Conservation (phyloP, 768 basidiomycete genomes). For the Fibroporia radiculosa region DNA sequence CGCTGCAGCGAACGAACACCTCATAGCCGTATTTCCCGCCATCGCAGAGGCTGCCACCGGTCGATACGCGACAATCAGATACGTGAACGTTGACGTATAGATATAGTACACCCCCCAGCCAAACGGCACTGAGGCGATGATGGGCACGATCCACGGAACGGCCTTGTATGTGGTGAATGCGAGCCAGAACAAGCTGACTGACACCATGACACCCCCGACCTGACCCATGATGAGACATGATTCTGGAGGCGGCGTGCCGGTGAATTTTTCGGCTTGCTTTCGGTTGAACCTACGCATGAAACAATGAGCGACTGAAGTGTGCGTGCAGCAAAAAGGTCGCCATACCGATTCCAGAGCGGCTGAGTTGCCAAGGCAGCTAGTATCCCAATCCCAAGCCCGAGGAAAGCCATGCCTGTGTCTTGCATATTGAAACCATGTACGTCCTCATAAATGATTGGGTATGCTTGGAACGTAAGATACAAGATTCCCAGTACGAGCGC, state of each 20-base stretch:
- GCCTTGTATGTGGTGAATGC: conserved; percentile 44
- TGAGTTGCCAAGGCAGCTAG: conserved; percentile 29
- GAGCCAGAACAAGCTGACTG: conserved; percentile 42
- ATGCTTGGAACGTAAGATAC: conserved; percentile 48
- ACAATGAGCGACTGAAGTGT: neutral
- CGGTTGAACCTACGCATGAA: conserved; percentile 19
- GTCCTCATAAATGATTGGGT: conserved; percentile 43
- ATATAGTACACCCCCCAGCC: conserved; percentile 53
- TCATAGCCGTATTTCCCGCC: conserved; percentile 53
- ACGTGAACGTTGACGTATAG: conserved; percentile 63
- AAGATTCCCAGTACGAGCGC: conserved; percentile 35
- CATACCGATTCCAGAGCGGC: conserved; percentile 38
- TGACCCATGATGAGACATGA: conserved; percentile 57
- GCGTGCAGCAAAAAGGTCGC: neutral
- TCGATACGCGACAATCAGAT: conserved; percentile 43
- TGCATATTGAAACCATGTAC: conserved; percentile 48
- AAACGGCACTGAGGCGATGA: conserved; percentile 38
- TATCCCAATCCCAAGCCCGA: conserved; percentile 45
- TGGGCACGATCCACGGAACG: conserved; percentile 42
- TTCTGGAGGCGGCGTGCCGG: conserved; percentile 55
- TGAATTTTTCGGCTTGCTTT: conserved; percentile 29
- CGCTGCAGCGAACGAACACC: conserved; percentile 38
- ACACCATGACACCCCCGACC: conserved; percentile 58
- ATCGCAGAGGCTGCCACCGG: conserved; percentile 53
- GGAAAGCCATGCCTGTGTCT: conserved; percentile 38